Evolutionary conservation across 768 basidiomycete species (phyloP).

Genomic region (Tephrocybe sp.): DNA sequence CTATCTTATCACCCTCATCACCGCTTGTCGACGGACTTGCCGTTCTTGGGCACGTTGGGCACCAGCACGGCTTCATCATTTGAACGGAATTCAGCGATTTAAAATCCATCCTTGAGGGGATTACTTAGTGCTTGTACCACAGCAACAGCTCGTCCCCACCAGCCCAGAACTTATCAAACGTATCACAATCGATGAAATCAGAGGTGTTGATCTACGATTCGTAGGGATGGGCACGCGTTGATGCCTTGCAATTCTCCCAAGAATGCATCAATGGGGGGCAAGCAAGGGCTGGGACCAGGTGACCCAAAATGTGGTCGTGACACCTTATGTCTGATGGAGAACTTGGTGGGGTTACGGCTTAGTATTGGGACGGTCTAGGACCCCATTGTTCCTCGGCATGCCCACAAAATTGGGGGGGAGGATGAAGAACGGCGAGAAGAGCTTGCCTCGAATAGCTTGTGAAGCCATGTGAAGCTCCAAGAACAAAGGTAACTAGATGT

Average conservation of each 20-base stretch:
- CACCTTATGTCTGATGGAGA: neutral
- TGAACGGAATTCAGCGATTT: neutral
- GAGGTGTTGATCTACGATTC: slow-evolving; percentile 6
- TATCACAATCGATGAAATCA: slow-evolving; percentile 18
- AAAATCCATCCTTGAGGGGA: neutral
- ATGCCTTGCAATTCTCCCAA: slow-evolving; percentile 11
- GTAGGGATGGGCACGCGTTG: slow-evolving; percentile 11
- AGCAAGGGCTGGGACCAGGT: slow-evolving; percentile 8
- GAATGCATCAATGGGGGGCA: slow-evolving; percentile 6
- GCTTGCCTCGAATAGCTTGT: too few species aligned
- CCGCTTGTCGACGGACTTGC: slow-evolving; percentile 14
- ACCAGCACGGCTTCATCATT: neutral
- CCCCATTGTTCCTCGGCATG: neutral
- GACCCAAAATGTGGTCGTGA: slow-evolving; percentile 2
- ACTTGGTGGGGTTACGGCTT: slow-evolving; percentile 4
- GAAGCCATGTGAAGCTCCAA: neutral
- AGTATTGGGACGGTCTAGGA: too few species aligned
- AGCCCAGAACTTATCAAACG: slow-evolving; percentile 7
- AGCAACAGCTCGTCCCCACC: neutral
- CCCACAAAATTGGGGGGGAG: too few species aligned
- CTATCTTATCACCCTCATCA: slow-evolving; percentile 23
- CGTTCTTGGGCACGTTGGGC: slow-evolving; percentile 5
- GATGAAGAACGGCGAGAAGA: too few species aligned
- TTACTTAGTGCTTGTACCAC: slow-evolving; percentile 2
- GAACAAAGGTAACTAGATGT: neutral